phyloP scores from a whole-genome alignment of 306 rosid species.

The Rubus idaeus region DNA sequence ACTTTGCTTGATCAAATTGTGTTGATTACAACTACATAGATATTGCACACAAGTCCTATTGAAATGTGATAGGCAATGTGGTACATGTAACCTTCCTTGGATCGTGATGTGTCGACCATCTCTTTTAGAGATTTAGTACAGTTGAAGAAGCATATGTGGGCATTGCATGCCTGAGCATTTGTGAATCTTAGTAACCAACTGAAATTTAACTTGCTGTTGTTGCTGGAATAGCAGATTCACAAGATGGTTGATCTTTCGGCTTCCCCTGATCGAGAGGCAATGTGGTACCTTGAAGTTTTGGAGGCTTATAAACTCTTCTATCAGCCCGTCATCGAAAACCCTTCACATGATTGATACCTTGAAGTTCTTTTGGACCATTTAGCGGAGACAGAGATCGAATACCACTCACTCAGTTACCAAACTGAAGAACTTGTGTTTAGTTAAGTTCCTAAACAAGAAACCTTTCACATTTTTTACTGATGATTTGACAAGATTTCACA shows the following conservation, averaged over 20 bases:
- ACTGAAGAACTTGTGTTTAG: neutral
- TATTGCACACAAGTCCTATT: neutral
- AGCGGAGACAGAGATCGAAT: neutral
- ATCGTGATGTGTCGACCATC: neutral
- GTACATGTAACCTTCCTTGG: neutral
- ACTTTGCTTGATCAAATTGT: neutral
- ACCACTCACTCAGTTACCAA: neutral
- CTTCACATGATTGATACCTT: slow-evolving; percentile 23
- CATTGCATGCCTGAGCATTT: neutral
- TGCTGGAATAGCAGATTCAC: slow-evolving; percentile 54
- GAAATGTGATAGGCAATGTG: neutral
- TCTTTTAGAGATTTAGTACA: neutral
- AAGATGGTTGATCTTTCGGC: slow-evolving; percentile 91
- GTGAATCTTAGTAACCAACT: neutral
- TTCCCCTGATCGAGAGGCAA: slow-evolving; percentile 73
- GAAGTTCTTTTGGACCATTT: neutral
- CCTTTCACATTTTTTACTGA: neutral
- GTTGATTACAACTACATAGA: too few species aligned
- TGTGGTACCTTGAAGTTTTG: slow-evolving; percentile 93
- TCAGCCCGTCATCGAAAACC: slow-evolving; percentile 54
- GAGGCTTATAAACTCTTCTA: slow-evolving; percentile 84
- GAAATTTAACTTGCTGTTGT: neutral
- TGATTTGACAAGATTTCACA: neutral
- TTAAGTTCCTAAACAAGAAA: neutral
- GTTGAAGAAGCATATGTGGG: neutral